Conservation (phyloP, 129 eudicot genomes). For the Oenanthe sinensis region DNA sequence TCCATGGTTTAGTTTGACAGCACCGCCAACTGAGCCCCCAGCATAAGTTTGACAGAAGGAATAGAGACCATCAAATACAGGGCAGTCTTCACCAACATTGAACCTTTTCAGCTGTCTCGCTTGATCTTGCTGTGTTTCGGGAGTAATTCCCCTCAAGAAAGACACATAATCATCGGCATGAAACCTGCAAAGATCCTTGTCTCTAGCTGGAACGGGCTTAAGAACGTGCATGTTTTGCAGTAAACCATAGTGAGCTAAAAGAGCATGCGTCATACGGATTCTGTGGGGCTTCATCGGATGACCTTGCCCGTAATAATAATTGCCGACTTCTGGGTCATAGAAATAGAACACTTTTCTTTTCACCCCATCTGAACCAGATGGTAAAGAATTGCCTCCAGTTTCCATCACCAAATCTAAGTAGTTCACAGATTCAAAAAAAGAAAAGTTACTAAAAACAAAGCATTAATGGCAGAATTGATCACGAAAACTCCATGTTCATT, state of each 20-base stretch:
- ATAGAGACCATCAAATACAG: conserved; percentile 72
- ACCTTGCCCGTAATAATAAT: conserved; percentile 88
- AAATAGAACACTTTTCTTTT: conserved; percentile 79
- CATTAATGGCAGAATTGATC: neutral
- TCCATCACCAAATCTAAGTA: conserved; percentile 34
- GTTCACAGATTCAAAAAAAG: neutral
- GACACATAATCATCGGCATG: conserved; percentile 73
- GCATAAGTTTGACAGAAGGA: conserved; percentile 70
- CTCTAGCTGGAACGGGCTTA: conserved; percentile 62
- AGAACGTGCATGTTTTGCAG: conserved; percentile 63
- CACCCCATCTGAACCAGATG: conserved; percentile 77
- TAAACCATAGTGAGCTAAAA: conserved; percentile 60
- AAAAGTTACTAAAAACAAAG: conserved; percentile 9
- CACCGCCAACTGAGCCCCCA: conserved; percentile 79
- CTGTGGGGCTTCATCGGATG: conserved; percentile 99
- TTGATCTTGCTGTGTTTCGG: conserved; percentile 73
- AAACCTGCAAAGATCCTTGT: conserved; percentile 65
- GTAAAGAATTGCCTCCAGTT: conserved; percentile 70
- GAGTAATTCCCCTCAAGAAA: conserved; percentile 59
- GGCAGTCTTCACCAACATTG: conserved; percentile 69
- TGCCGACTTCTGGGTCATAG: conserved; percentile 83
- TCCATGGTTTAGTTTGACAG: conserved; percentile 57
- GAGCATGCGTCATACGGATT: conserved; percentile 83
- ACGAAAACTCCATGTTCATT: neutral
- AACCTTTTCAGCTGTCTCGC: conserved; percentile 59